Evolutionary conservation across 2,329 filamentous ascomycete genomes (phyloP).

Genomic region (Pseudohalonectria lignicola): DNA sequence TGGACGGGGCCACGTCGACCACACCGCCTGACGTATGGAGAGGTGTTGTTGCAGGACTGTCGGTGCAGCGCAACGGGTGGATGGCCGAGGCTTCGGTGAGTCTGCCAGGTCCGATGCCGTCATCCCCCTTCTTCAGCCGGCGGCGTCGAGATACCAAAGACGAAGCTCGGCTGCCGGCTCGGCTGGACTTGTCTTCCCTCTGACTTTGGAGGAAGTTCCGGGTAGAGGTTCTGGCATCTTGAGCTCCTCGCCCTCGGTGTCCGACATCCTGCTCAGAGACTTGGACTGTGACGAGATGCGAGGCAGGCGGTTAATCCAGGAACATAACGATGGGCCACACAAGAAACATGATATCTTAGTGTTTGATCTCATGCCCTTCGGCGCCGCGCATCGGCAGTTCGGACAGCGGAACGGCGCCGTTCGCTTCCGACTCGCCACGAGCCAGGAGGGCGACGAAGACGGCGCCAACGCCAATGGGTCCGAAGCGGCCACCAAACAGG

Average conservation of each 20-base stretch:
- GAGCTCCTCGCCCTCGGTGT: constrained; percentile 58
- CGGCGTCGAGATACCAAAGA: constrained; percentile 50
- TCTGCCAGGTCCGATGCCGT: constrained; percentile 68
- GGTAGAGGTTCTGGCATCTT: constrained; percentile 49
- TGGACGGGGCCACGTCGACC: too few species aligned
- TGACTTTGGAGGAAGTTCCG: constrained; percentile 73
- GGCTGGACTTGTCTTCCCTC: constrained; percentile 59
- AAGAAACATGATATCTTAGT: constrained; percentile 64
- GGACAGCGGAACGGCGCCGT: constrained; percentile 61
- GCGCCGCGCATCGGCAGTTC: constrained; percentile 42
- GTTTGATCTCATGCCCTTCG: too few species aligned
- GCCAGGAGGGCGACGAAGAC: constrained; percentile 93
- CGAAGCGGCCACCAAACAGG: constrained; percentile 93
- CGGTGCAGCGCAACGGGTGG: constrained; percentile 44
- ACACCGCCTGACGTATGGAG: too few species aligned
- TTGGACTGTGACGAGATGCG: constrained; percentile 55
- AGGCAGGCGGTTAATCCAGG: constrained; percentile 91
- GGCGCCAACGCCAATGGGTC: constrained; percentile 91
- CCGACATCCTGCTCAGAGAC: constrained; percentile 79
- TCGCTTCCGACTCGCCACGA: constrained; percentile 77
- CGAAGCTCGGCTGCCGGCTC: constrained; percentile 45
- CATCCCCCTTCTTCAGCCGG: constrained; percentile 59
- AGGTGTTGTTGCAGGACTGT: constrained; percentile 18
- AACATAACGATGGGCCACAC: constrained; percentile 97
- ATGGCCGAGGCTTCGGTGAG: constrained; percentile 88